Conservation (phyloP, 306 rosid species). For the Vicia sativa region DNA sequence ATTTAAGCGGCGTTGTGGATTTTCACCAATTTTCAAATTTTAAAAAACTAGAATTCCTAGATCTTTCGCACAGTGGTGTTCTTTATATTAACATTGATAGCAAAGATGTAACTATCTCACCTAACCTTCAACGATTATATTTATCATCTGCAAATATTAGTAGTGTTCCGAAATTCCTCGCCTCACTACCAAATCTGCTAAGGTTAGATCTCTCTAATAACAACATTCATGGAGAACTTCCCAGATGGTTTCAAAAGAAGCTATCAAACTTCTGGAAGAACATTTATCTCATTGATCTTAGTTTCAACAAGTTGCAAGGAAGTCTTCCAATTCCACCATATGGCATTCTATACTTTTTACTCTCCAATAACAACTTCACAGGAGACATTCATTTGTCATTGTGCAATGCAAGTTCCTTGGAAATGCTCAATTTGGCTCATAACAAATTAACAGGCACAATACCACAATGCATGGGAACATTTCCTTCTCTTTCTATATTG, state of each 20-base stretch:
- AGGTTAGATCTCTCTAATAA: constrained; percentile 24
- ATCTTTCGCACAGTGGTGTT: constrained; percentile 9
- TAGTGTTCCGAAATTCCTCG: constrained; percentile 18
- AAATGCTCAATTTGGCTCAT: constrained; percentile 4
- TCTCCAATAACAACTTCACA: no score
- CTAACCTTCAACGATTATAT: fast-evolving
- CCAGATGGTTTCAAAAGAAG: constrained; percentile 30
- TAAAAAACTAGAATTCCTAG: fast-evolving
- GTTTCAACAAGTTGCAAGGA: constrained; percentile 43
- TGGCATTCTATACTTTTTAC: background rate
- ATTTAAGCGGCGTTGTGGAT: constrained; percentile 15
- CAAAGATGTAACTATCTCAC: background rate
- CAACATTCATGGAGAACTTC: constrained; percentile 31
- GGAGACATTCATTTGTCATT: no score
- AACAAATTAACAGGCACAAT: constrained; percentile 26
- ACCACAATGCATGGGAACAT: constrained; percentile 37
- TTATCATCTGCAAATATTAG: constrained; percentile 32
- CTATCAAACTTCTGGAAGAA: constrained; percentile 6
- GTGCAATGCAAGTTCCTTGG: no score
- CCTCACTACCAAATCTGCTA: background rate
- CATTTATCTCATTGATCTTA: fast-evolving
- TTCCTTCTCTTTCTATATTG: constrained; percentile 5
- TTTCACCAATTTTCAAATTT: constrained; percentile 3
- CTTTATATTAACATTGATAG: background rate
- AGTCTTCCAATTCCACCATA: constrained; percentile 16